Percentiles rank a stretch among this genome's conserved stretches.
These are phyloP conservation scores for Heterobasidion annosum DNA, from an alignment of 1,284 basidiomycete genomes.

Conservation along the genomic window DNA sequence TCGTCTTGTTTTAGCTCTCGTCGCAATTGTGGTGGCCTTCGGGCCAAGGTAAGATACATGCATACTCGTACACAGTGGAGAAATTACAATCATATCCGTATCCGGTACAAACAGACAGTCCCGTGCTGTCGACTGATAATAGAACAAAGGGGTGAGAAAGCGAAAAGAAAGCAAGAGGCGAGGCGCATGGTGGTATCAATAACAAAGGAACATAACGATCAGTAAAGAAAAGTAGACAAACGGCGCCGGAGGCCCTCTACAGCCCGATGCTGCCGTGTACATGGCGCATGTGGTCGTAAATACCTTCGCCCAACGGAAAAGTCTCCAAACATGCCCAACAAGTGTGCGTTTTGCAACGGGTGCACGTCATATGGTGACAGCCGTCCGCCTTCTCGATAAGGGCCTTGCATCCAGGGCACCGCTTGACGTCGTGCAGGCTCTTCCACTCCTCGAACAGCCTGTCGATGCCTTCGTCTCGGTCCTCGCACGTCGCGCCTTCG, in stretches of 20 bases:
- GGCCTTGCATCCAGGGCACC: constrained; percentile 58
- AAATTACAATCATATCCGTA: too few relatives aligned
- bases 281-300: constrained; percentile 51
- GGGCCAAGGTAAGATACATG: too few relatives aligned
- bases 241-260: background rate
- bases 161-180: too few relatives aligned
- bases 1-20: too few relatives aligned
- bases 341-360: constrained; percentile 59
- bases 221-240: background rate
- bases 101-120: too few relatives aligned
- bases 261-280: constrained; percentile 38
- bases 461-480: constrained; percentile 40
- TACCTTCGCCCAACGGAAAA: constrained; percentile 47
- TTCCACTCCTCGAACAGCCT: constrained; percentile 51
- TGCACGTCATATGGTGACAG: constrained; percentile 72
- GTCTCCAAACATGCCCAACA: constrained; percentile 69
- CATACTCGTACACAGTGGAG: too few relatives aligned
- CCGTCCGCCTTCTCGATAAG: constrained; percentile 63
- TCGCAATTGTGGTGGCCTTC: too few relatives aligned
- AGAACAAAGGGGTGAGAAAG: too few relatives aligned
- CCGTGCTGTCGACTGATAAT: too few relatives aligned
- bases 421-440: constrained; percentile 49
- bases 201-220: background rate
- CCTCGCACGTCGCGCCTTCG: constrained; percentile 51
- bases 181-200: background rate